Conservation (phyloP, 1,139 yeast genomes). For the Meyerozyma carpophila region DNA sequence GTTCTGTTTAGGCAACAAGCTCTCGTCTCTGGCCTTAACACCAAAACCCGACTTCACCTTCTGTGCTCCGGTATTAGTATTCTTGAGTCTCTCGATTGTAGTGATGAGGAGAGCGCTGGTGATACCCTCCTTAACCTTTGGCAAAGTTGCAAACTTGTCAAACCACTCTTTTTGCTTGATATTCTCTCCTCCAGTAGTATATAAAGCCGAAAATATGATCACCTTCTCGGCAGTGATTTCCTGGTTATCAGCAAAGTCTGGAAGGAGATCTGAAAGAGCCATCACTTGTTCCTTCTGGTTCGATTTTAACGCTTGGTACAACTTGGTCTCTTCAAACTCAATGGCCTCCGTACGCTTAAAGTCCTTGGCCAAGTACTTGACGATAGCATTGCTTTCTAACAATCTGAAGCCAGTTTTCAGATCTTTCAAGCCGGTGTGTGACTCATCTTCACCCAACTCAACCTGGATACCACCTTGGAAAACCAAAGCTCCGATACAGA, state of each 20-base stretch:
- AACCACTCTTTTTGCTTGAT: slow-evolving; percentile 30
- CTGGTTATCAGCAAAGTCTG: slow-evolving; percentile 1
- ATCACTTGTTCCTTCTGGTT: slow-evolving; percentile 20
- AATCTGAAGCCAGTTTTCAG: slow-evolving; percentile 43
- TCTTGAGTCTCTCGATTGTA: slow-evolving; percentile 37
- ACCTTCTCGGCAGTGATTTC: slow-evolving; percentile 37
- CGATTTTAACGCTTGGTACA: slow-evolving; percentile 27
- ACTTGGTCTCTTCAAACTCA: slow-evolving; percentile 25
- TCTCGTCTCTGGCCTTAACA: slow-evolving; percentile 25
- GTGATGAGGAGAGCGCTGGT: slow-evolving; percentile 33
- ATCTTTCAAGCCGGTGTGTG: slow-evolving; percentile 29
- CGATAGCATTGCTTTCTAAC: slow-evolving; percentile 78
- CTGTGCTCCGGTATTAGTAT: slow-evolving; percentile 53
- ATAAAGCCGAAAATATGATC: slow-evolving; percentile 40
- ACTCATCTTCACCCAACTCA: slow-evolving; percentile 24
- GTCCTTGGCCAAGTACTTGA: slow-evolving; percentile 56
- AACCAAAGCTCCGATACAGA: slow-evolving; percentile 47
- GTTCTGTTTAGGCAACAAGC: slow-evolving; percentile 52
- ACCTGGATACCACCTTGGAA: slow-evolving; percentile 26
- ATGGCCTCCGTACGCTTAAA: slow-evolving; percentile 25
- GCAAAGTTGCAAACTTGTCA: slow-evolving; percentile 28
- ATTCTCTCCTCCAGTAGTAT: slow-evolving; percentile 8
- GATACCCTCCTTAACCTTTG: slow-evolving; percentile 34
- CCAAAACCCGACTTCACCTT: slow-evolving; percentile 39
- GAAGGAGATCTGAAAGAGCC: slow-evolving; percentile 9